Base-by-base conservation (phyloP, 805 yeast species). In the Yarrowia hollandica region DNA sequence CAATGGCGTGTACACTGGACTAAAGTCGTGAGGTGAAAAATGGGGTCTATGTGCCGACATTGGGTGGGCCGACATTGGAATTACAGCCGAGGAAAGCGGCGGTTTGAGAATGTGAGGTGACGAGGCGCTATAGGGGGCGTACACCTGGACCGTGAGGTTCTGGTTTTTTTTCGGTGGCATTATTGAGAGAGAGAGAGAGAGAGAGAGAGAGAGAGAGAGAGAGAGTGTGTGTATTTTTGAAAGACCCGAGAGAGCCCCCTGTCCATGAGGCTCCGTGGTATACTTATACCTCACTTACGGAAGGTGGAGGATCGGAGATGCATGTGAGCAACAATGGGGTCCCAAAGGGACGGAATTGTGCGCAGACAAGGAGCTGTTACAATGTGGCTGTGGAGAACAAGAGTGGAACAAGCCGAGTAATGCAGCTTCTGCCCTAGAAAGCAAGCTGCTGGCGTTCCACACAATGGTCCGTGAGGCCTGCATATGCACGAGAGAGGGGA, bases 401-500 rank as follows among this genome's bases (percentile, higher is more conserved):
- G 30, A 10, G 30, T 26, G 30, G 30, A 26, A n/a, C n/a, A n/a
- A 15, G 18, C 42, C 42, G 42, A 21, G 28, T 26, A 22, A 22
- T n/a, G 25, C 25, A n/a, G 28, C 28, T 5, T 10, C 19, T 6
- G 44, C 44, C 28, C 44, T 38, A 38, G 28, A 38, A 38, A 37
- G 42, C 42, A 21, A 37, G 28, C 23, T n/a, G n/a, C n/a, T n/a
- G n/a, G n/a, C n/a, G n/a, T 8, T 15, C 6, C 26, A 5, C 9
- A 38, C 44, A 38, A 38, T 22, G 44, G 28, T 15, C 26, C 42
- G 28, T 38, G 44, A 38, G 44, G 44, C 44, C 42, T 38, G 44
- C 44, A 38, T 22, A 26, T 26, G 30, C 11, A 21, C 9, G 16
- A 25, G 42, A 10, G 42, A 21, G 42, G 42, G 42, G 42, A 21